phyloP scores from a whole-genome alignment of 2,329 filamentous ascomycete species.

The Teratosphaeria pseudoeucalypti region DNA sequence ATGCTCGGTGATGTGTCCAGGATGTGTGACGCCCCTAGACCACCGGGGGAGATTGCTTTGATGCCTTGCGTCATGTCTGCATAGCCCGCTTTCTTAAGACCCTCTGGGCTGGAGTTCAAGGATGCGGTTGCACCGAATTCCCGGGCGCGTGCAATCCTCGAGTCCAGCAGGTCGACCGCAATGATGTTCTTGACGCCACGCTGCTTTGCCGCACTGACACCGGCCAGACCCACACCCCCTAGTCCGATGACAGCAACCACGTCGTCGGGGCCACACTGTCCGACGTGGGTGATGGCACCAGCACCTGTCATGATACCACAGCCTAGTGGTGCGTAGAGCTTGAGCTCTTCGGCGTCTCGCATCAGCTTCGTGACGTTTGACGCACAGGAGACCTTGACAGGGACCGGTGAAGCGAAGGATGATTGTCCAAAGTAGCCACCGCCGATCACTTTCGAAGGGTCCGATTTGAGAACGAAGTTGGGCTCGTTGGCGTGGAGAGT shows the following conservation, averaged over 20 bases:
- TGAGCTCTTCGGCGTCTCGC: slow-evolving; percentile 1
- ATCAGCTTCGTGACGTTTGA: background rate
- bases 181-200: slow-evolving; percentile 27
- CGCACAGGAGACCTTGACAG: slow-evolving; percentile 9
- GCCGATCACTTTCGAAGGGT: slow-evolving; percentile 6
- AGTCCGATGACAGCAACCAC: slow-evolving; percentile 15
- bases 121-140: slow-evolving; percentile 30
- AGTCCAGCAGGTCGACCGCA: slow-evolving; percentile 26
- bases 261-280: slow-evolving; percentile 11
- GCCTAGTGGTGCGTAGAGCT: slow-evolving; percentile 14
- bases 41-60: background rate
- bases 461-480: background rate
- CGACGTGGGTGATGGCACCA: slow-evolving; percentile 16
- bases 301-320: slow-evolving; percentile 21
- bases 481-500: background rate
- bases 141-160: slow-evolving; percentile 27
- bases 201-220: slow-evolving; percentile 26
- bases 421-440: slow-evolving; percentile 20
- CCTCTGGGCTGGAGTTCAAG: slow-evolving; percentile 16
- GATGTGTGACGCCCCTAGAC: background rate
- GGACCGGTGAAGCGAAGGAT: slow-evolving; percentile 8
- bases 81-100: background rate
- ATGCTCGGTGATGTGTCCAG: background rate
- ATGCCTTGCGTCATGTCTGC: background rate
- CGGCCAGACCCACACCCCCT: slow-evolving; percentile 20